A percentile compares a stretch with the other conserved stretches of the same genome.
Conservation (phyloP, 805 yeast genomes). For the Teunomyces pallodes region DNA sequence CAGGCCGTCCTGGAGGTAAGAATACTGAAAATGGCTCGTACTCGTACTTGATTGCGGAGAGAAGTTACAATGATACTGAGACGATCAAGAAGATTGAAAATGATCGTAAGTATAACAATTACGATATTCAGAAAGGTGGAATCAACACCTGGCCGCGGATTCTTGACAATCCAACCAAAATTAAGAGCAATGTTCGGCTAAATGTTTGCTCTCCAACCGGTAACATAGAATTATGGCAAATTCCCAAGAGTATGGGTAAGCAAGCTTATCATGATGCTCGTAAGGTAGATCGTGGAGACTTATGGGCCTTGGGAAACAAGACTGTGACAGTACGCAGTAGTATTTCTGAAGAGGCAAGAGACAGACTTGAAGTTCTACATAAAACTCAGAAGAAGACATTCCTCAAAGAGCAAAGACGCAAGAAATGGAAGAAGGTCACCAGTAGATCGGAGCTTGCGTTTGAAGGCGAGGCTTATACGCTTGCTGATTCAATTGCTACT, state of each 20-base stretch:
- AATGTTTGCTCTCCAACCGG: conserved; percentile 81
- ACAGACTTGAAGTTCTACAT: conserved; percentile 33
- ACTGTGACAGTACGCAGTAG: conserved; percentile 29
- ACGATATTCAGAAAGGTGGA: conserved; percentile 24
- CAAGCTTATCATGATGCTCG: conserved; percentile 87
- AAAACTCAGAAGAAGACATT: conserved; percentile 39
- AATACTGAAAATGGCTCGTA: conserved; percentile 70
- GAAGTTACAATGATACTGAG: conserved; percentile 46
- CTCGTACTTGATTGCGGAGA: conserved; percentile 70
- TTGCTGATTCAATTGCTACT: conserved; percentile 28
- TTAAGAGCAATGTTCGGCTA: conserved; percentile 78
- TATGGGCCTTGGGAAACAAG: conserved; percentile 63
- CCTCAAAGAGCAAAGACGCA: conserved; percentile 33
- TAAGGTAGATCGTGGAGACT: conserved; percentile 78
- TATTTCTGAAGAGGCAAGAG: conserved; percentile 28
- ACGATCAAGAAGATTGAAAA: conserved; percentile 43
- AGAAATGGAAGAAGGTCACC: conserved; percentile 30
- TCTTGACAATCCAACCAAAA: conserved; percentile 66
- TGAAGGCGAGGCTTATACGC: conserved; percentile 23
- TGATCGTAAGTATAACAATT: conserved; percentile 26
- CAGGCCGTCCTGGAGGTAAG: conserved; percentile 75
- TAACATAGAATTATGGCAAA: conserved; percentile 79
- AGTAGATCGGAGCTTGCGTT: conserved; percentile 25
- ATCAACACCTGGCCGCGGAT: conserved; percentile 62
- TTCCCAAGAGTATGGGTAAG: conserved; percentile 73